Evolutionary conservation across 2,329 filamentous ascomycete species (phyloP).

Genomic region (Fusarium nodosum): DNA sequence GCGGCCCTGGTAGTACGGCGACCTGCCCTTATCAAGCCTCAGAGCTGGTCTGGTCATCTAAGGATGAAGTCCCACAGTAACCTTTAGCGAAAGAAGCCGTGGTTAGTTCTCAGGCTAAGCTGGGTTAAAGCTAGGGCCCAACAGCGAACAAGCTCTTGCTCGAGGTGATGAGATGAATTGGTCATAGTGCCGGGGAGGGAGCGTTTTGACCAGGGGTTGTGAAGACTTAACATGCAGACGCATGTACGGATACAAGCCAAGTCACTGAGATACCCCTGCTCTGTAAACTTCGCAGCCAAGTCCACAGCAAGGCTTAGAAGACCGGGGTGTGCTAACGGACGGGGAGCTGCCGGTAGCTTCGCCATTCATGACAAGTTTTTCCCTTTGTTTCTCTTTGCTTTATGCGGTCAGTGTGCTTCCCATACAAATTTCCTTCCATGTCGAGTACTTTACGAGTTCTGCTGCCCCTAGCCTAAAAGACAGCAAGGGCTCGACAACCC

Average conservation of each 20-base stretch:
- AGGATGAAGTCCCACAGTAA: conserved; percentile 42
- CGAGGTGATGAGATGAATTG: conserved; percentile 42
- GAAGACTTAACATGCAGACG: conserved; percentile 41
- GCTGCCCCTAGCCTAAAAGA: not conserved
- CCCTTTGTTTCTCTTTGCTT: conserved; percentile 10
- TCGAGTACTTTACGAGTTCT: not conserved
- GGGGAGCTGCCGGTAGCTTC: conserved; percentile 49
- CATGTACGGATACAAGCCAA: conserved; percentile 41
- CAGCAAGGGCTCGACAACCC: not conserved
- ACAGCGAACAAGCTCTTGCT: conserved; percentile 37
- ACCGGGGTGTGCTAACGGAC: conserved; percentile 44
- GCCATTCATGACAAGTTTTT: conserved; percentile 39
- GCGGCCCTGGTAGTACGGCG: conserved; percentile 39
- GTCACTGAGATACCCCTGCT: conserved; percentile 39
- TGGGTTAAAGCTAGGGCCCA: conserved; percentile 44
- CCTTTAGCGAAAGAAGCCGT: conserved; percentile 42
- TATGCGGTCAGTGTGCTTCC: conserved; percentile 39
- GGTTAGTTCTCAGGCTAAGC: conserved; percentile 43
- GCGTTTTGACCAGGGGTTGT: conserved; percentile 43
- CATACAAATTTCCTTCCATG: not conserved
- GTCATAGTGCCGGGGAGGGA: conserved; percentile 46
- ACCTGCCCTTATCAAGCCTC: conserved; percentile 47
- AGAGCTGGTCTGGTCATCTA: conserved; percentile 42
- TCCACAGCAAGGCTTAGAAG: conserved; percentile 47
- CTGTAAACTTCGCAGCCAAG: conserved; percentile 38